These are phyloP conservation scores for Ananas comosus DNA, from an alignment of 176 grass and related monocot genomes.

Conservation along the genomic window DNA sequence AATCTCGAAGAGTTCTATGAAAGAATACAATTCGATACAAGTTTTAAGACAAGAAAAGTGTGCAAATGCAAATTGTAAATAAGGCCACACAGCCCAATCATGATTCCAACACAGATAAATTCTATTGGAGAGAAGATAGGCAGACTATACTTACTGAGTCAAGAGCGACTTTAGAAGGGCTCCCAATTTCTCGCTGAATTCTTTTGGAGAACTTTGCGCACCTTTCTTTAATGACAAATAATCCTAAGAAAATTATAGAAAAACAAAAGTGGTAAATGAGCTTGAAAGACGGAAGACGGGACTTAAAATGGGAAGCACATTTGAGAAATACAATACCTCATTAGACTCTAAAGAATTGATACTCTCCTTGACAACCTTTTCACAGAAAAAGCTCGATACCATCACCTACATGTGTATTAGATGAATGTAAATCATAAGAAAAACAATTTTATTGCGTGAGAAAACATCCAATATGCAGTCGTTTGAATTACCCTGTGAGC, in stretches of 20 bases:
- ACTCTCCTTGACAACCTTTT: neutral
- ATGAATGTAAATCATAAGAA: neutral
- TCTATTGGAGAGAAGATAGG: no score
- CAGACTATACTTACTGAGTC: neutral
- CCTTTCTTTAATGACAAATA: neutral
- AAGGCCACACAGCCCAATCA: no score
- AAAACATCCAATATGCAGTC: neutral
- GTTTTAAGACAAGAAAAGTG: no score
- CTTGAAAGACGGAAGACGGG: neutral
- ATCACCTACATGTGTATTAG: neutral
- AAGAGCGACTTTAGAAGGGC: neutral
- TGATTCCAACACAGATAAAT: no score
- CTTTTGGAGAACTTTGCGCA: neutral
- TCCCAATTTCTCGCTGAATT: neutral
- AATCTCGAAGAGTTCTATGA: no score
- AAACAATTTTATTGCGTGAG: no score
- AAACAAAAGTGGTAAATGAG: neutral
- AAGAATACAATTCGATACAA: no score
- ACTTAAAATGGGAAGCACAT: no score
- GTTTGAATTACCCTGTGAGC: conserved; percentile 5
- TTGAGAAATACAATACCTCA: neutral
- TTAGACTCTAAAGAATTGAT: neutral
- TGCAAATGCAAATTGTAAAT: no score
- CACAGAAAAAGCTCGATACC: neutral
- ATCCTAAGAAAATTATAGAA: neutral